These are phyloP conservation scores for Leccinum boreale DNA, from an alignment of 768 basidiomycete species.

Conservation along the genomic window DNA sequence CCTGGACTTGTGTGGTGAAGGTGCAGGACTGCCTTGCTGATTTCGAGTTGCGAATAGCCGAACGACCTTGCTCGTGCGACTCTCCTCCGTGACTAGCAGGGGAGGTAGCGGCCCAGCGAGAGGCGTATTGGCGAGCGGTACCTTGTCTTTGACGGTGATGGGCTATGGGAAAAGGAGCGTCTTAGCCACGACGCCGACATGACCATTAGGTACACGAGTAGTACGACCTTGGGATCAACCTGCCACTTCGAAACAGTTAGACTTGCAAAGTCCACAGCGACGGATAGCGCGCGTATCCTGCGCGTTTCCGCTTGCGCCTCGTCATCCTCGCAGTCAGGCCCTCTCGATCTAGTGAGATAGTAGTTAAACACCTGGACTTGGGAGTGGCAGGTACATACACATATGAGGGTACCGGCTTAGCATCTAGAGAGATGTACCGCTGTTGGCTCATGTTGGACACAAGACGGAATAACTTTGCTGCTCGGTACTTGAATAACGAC, in stretches of 20 bases:
- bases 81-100: slow-evolving; percentile 25
- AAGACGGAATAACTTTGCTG: slow-evolving; percentile 48
- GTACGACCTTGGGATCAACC: slow-evolving; percentile 18
- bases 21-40: neutral
- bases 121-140: neutral
- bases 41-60: neutral
- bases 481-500: neutral
- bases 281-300: slow-evolving; percentile 34
- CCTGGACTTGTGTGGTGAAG: slow-evolving; percentile 26
- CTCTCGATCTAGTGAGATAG: slow-evolving; percentile 36
- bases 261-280: slow-evolving; percentile 37
- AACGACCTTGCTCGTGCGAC: neutral
- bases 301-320: slow-evolving; percentile 42
- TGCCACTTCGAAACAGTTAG: slow-evolving; percentile 15
- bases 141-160: slow-evolving; percentile 8
- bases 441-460: slow-evolving; percentile 37
- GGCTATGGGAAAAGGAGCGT: slow-evolving; percentile 7
- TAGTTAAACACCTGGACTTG: neutral
- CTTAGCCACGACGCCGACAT: neutral
- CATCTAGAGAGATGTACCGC: slow-evolving; percentile 39
- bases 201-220: neutral
- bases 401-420: slow-evolving; percentile 36
- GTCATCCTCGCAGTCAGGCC: slow-evolving; percentile 50
- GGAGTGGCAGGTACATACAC: slow-evolving; percentile 31
- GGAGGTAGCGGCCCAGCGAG: slow-evolving; percentile 9